Evolutionary conservation across 2,329 filamentous ascomycete species (phyloP), one percentile per base, ranked within the genome.

Genomic region (Simplicillium sp.): DNA sequence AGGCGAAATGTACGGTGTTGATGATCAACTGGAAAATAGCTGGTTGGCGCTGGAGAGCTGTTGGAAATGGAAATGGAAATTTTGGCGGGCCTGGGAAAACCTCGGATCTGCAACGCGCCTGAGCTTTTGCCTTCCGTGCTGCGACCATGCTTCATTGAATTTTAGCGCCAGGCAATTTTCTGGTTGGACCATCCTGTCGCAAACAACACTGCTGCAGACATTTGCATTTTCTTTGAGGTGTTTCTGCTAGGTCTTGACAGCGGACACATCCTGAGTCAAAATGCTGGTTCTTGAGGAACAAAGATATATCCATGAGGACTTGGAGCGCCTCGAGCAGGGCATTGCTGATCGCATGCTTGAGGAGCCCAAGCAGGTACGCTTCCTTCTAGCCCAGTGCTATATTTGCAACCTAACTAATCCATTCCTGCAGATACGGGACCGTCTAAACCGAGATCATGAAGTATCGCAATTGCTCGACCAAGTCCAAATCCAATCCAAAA

Each of bases 281-380:
- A 82, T 96, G 88, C 69, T 94, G 80, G 69, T 94, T 51, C 67
- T 96, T 48, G 94, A 98, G 70, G 89, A 97, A 53, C 84, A 97
- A 66, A 79, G 92, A 53, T 88, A 87, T 55, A 78, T 96, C 53
- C 89, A 96, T 54, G 92, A 98, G 76, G 92, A 98, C 65, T 70
- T 98, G 38, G 92, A 98, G 73, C 82, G 92, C 48, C 76, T 98
- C 44, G 92, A 98, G 66, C 87, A 95, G 61, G 92, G 86, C 40
- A 84, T 96, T 54, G 84, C 87, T 41, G 89, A 97, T 66, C 84
- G 89, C 55, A 78, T 94, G 45, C 74, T 80, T 47, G 87, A 96
- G 50, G 88, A 97, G 49, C 89, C 90, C 36, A 86, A 84, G 64
- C 84, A 90, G 61, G 87, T 89, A 68, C 61, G 80, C 70, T 31